A percentile compares a stretch with the other conserved stretches of the same genome.
phyloP scores from a whole-genome alignment of 768 basidiomycete species.

The Tulasnella calospora region DNA sequence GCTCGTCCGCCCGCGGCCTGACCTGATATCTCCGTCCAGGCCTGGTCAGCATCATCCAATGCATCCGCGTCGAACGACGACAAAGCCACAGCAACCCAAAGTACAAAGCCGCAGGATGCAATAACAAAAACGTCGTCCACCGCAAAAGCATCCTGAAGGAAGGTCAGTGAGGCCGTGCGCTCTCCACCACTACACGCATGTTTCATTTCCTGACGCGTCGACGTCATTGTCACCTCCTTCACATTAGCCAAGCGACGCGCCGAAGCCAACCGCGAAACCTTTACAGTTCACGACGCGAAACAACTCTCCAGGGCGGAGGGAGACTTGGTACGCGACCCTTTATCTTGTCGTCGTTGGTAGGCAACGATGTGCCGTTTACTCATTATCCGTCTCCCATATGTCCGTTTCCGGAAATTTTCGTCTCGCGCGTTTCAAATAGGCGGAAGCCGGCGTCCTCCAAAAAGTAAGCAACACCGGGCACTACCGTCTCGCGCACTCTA shows the following conservation, averaged over 20 bases:
- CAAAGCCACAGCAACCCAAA: background rate
- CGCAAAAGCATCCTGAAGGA: background rate
- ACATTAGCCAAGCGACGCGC: background rate
- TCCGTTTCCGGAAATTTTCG: background rate
- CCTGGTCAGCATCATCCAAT: conserved; percentile 1
- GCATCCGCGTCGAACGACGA: background rate
- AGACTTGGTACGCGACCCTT: background rate
- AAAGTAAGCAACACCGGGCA: background rate
- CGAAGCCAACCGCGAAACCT: background rate
- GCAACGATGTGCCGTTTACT: background rate
- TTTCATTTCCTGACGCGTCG: background rate
- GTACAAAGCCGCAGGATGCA: background rate
- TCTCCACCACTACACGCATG: background rate
- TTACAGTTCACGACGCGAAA: background rate
- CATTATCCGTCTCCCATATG: background rate
- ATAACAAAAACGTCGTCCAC: background rate
- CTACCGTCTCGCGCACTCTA: background rate
- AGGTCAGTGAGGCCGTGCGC: background rate
- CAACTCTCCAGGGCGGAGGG: background rate
- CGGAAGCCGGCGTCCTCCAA: background rate
- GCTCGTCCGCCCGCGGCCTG: background rate
- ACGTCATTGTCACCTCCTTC: background rate
- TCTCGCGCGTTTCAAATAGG: background rate
- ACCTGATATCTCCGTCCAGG: background rate
- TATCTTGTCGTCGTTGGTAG: background rate